A percentile compares a stretch with the other conserved stretches of the same genome.
These are phyloP conservation scores for Hortaea werneckii DNA, from an alignment of 2,329 filamentous ascomycete species.

Conservation along the genomic window DNA sequence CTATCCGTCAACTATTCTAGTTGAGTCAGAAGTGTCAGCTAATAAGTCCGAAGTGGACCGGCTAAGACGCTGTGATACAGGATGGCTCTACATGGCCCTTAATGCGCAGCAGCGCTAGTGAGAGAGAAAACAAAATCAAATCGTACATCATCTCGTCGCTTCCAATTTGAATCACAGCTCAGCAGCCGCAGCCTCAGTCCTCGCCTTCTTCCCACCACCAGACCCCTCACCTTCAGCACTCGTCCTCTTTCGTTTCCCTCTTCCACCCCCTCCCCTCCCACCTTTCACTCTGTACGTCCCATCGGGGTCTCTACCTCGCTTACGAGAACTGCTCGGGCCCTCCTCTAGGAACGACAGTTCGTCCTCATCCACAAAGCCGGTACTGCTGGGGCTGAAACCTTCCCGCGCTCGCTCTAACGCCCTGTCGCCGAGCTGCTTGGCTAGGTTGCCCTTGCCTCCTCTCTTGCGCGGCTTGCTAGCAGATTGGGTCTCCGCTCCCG, in stretches of 20 bases:
- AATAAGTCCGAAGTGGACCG: no score
- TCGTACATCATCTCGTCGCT: no score
- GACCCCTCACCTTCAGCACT: slow-evolving; percentile 29
- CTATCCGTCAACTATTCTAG: no score
- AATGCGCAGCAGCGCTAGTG: no score
- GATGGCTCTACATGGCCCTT: no score
- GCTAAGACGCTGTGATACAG: no score
- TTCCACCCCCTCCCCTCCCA: slow-evolving; percentile 34
- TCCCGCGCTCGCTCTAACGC: slow-evolving; percentile 21
- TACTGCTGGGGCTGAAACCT: neutral
- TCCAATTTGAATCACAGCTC: no score
- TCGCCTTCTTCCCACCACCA: slow-evolving; percentile 22
- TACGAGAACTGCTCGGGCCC: slow-evolving; percentile 22
- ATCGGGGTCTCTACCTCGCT: slow-evolving; percentile 30
- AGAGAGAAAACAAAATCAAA: no score
- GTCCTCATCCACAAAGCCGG: slow-evolving; percentile 23
- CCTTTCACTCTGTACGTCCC: slow-evolving; percentile 40
- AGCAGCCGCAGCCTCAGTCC: neutral
- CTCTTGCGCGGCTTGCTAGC: slow-evolving; percentile 43
- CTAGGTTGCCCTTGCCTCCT: slow-evolving; percentile 18
- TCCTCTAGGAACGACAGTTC: slow-evolving; percentile 29
- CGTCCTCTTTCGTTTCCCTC: slow-evolving; percentile 26
- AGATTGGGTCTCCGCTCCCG: slow-evolving; percentile 55
- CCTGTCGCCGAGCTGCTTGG: slow-evolving; percentile 26
- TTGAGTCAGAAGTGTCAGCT: no score